phyloP scores from a whole-genome alignment of 2,329 filamentous ascomycete genomes.

The Fusarium humuli region DNA sequence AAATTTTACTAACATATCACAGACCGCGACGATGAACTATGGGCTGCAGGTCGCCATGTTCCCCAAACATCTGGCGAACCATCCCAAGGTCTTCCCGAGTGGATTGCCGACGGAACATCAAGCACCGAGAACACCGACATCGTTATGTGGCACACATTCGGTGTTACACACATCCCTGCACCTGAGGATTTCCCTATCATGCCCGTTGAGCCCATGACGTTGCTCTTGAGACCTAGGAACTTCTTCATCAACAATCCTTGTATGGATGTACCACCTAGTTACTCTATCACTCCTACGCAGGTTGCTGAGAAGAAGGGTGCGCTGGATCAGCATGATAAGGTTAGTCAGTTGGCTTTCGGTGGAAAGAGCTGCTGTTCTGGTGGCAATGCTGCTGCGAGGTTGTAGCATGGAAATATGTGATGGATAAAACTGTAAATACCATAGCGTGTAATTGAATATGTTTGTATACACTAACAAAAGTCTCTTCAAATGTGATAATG shows the following conservation, averaged over 20 bases:
- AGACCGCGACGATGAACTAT: constrained; percentile 85
- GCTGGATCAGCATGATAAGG: constrained; percentile 37
- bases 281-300: constrained; percentile 48
- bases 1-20: background rate
- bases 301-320: constrained; percentile 41
- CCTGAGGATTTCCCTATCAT: constrained; percentile 95
- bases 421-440: background rate
- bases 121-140: constrained; percentile 84
- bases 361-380: constrained; percentile 37
- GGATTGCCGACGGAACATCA: constrained; percentile 78
- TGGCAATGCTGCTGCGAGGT: constrained; percentile 25
- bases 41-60: constrained; percentile 87
- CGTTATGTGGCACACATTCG: constrained; percentile 95
- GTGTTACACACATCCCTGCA: constrained; percentile 87
- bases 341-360: constrained; percentile 45
- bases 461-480: background rate
- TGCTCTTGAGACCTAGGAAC: constrained; percentile 81
- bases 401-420: background rate
- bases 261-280: constrained; percentile 78
- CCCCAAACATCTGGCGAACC: constrained; percentile 88
- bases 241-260: constrained; percentile 86
- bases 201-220: constrained; percentile 86
- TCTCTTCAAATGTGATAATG: background rate
- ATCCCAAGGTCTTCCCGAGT: constrained; percentile 76
- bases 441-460: constrained; percentile 13